Evolutionary conservation across 495 filamentous ascomycete genomes (phyloP), one percentile per base, ranked within the genome.

Genomic region (Neurospora sp.): DNA sequence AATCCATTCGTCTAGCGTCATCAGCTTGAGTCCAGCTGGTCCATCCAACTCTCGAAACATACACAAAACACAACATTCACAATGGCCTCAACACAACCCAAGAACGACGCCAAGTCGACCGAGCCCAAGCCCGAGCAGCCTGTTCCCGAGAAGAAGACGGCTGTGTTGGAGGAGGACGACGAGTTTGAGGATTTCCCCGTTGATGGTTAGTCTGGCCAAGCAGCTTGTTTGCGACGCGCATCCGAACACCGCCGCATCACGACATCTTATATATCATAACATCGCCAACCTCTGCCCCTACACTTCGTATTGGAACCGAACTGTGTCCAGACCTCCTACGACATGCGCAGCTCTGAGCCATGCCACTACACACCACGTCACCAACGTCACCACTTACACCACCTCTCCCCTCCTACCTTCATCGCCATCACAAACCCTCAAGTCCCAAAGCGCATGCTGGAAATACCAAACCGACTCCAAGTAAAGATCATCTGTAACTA

Each of bases 121-220:
- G 73, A 73, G 39, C 44, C 71, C 70, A 71, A 78, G 72, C 66
- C 75, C 42, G 80, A 80, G 41, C 74, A 75, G 71, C 11, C 75
- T 12, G 70, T 46, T 23, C 14, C 75, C 3, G 77, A 81, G 74
- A 77, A 80, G 69, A 82, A 83, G 76, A 85, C 82, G 62, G 86
- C 91, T 71, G 89, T 92, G 40, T 86, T 98, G 31, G 96, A 97
- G 79, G 96, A 99, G 79, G 96, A 99, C 78, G 96, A 99, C 81
- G 96, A 99, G 85, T 99, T 99, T 77, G 96, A 99, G 83, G 96
- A 99, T 82, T 99, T 99, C 82, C 96, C 96, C 38, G 92, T 97
- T 71, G 95, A 98, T 86, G 93, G 96, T 97, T 82, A 70, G 85
- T 82, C 37, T 72, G 37, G 35, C 35, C 35, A 37, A 62, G 54